A percentile compares a stretch with the other conserved stretches of the same genome.
Conservation (phyloP, 1,139 yeast genomes). For the Pichia sp. region DNA sequence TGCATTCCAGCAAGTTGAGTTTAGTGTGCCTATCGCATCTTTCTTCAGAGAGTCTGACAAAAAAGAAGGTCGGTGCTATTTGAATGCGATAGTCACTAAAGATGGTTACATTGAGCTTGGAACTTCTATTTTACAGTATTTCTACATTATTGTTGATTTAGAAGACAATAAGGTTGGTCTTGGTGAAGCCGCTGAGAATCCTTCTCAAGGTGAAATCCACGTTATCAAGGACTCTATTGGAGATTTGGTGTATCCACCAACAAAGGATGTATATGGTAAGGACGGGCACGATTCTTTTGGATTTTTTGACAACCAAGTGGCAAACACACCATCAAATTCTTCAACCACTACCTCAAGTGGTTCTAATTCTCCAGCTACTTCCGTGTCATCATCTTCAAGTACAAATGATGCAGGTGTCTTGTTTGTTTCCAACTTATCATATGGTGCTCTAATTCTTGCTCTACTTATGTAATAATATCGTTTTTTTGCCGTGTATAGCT, state of each 20-base stretch:
- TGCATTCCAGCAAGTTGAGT: conserved; percentile 44
- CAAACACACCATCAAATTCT: neutral
- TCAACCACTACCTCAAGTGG: too few relatives aligned
- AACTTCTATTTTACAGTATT: conserved; percentile 37
- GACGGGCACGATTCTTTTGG: neutral
- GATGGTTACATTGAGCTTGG: conserved; percentile 27
- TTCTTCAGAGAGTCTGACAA: conserved; percentile 30
- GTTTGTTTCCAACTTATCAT: too few relatives aligned
- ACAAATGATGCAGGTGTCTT: too few relatives aligned
- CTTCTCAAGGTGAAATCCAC: conserved; percentile 5
- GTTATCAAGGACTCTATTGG: conserved; percentile 4
- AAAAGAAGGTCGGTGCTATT: conserved; percentile 2
- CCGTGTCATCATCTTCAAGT: too few relatives aligned
- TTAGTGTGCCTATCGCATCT: conserved; percentile 43
- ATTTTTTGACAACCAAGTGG: neutral
- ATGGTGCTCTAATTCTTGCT: too few relatives aligned
- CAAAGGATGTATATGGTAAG: conserved; percentile 1
- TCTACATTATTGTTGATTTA: conserved; percentile 40
- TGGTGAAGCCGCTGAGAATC: conserved; percentile 21
- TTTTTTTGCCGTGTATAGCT: too few relatives aligned
- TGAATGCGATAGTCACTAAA: conserved; percentile 2
- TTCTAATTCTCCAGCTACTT: too few relatives aligned
- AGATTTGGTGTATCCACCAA: conserved; percentile 1
- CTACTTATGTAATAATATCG: too few relatives aligned
- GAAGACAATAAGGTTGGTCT: conserved; percentile 36